Base-by-base conservation (phyloP, 352 stramenopile species). In the Globisporangium polare region DNA sequence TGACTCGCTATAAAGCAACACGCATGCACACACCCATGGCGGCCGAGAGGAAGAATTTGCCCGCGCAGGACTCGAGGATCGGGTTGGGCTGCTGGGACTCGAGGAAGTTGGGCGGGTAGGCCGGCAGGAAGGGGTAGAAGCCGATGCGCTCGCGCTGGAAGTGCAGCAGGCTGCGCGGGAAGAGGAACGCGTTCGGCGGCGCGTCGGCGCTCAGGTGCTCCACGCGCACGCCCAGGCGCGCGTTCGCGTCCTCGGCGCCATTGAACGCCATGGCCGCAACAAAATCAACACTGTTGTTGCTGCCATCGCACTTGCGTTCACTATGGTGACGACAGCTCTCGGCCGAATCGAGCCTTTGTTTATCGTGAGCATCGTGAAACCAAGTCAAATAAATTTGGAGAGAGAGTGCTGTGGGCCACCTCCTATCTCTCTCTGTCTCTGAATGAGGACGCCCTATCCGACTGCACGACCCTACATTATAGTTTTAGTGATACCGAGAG, bases 31-130 rank as follows among this genome's bases (percentile, higher is more conserved):
- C 53, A 94, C 85, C 85, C 69, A 92, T 88, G 33, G 74, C 74
- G 12, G 83, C 81, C 8, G 85, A 94, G 39, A 91, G 66, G 59
- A 92, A 81, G 66, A 92, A 90, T 54, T 94, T 94, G 74, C 81
- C 79, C 1, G 72, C 80, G 61, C 85, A 94, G 1, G 85, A 91
- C 71, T 94, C 85, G 41, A 77, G 71, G 43, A 92, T 78, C 31
- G 83, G 83, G 56, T 92, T 90, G 0, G 83, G 83, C 67, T 89
- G 80, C 62, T 87, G 68, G 53, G 69, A 72, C 65, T 87, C 72
- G 42, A 90, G 69, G 29, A 89, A 70, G 50, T 78, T 67, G 17
- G 82, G 82, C 60, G 82, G 82, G 39, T 92, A 90, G n/a, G 78
- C 71, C 8, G 80, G 71, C 63, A 92, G 69, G 59, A 92, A 90